Evolutionary conservation across 495 filamentous ascomycete genomes (phyloP).

Genomic region (Melanomma pulvis-pyrius): DNA sequence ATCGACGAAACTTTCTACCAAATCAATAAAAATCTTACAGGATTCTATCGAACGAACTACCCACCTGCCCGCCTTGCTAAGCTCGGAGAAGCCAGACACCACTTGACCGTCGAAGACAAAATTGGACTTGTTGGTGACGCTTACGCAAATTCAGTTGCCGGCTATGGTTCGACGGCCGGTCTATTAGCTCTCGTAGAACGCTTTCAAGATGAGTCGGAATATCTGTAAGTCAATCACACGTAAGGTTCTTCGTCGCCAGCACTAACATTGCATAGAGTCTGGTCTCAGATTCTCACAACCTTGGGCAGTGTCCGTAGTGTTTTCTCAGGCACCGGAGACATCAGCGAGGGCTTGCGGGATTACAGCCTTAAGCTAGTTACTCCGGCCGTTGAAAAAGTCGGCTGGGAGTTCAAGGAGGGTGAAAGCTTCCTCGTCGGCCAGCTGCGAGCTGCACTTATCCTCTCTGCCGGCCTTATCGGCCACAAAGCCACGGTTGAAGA

Average conservation of each 20-base stretch:
- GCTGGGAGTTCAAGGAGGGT: conserved; percentile 75
- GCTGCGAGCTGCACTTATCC: conserved; percentile 77
- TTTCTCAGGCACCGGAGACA: conserved; percentile 60
- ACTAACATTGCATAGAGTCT: conserved; percentile 54
- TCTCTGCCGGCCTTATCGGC: conserved; percentile 70
- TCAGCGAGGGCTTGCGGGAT: conserved; percentile 68
- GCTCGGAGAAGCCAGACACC: conserved; percentile 72
- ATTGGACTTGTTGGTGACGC: conserved; percentile 90
- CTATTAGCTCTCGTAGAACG: conserved; percentile 79
- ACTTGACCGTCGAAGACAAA: conserved; percentile 82
- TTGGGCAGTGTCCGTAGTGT: conserved; percentile 66
- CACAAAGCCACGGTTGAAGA: conserved; percentile 71
- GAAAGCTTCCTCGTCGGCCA: conserved; percentile 84
- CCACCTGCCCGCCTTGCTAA: conserved; percentile 75
- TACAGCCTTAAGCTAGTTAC: conserved; percentile 73
- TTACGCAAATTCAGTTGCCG: conserved; percentile 86
- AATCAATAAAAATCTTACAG: conserved; percentile 82
- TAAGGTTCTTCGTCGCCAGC: background rate
- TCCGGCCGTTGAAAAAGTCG: conserved; percentile 72
- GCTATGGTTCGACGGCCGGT: conserved; percentile 76
- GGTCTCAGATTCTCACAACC: conserved; percentile 76
- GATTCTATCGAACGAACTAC: conserved; percentile 93
- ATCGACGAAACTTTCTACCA: conserved; percentile 86
- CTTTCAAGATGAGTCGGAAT: conserved; percentile 78
- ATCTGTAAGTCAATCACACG: conserved; percentile 60